Base-by-base conservation (phyloP, 805 yeast genomes). In the Candida fluviatilis region DNA sequence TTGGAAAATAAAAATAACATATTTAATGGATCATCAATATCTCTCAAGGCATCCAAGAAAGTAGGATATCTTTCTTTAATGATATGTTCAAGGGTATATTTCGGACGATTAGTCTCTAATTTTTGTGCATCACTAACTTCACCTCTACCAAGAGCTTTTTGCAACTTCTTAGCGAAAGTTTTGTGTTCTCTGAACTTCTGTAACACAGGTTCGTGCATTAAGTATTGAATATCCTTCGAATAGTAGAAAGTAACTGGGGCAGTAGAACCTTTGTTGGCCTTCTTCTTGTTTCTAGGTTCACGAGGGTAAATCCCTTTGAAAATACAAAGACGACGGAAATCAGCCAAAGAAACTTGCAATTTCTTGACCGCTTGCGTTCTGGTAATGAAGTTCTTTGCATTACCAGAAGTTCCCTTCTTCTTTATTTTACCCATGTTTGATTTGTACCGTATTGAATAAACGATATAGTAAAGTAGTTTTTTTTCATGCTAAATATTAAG, bases 281-380 rank as follows among this genome's bases (percentile, higher is more conserved):
- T 90, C 79, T 84, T 88, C 70, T 90, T 93, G 65, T 87, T 88
- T 52, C 90, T 74, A 34, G 98, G 98, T 58, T 89, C 97, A 60
- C 99, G 79, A 38, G 99, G 99, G 59, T 88, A 93, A 47, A 93
- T 90, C 37, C 99, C 99, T 64, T 93, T 93, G 75, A 93, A 88
- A 60, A 93, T 93, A 75, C 99, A 93, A 57, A 93, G 75, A 56
- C 99, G 80, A 68, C 96, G 81, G 77, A 93, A 93, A 66, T 93
- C 99, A 10, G 97, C 97, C 35, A 93, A 73, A 2, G 97, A 84
- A 19, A 93, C 84, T 65, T 93, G 99, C 45, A 93, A 71, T 59
- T 83, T 88, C 64, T 83, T 82, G 35, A 93, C 83, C 4, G 99
- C 99, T 62, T 88, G 96, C 1, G 96, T 83, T 66, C 99, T 78